Evolutionary conservation across 805 yeast genomes (phyloP).

Genomic region (Millerago galiae): DNA sequence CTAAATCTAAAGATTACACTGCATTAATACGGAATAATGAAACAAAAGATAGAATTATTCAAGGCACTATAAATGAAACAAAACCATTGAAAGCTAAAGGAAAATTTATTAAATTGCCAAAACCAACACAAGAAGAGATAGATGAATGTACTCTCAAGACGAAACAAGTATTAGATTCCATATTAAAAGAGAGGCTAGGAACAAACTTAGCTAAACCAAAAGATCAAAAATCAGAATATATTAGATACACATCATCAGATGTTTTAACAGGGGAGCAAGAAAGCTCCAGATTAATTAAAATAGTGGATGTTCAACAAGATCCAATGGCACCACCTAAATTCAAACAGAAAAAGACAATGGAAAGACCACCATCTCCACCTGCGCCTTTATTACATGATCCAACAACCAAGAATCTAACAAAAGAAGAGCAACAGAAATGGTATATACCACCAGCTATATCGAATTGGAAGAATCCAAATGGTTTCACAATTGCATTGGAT

Average conservation of each 20-base stretch:
- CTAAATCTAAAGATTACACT: slow-evolving; percentile 14
- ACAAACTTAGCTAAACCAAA: slow-evolving; percentile 10
- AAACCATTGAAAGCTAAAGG: slow-evolving; percentile 51
- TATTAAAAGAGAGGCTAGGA: slow-evolving; percentile 34
- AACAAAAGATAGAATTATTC: slow-evolving; percentile 22
- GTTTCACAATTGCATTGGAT: slow-evolving; percentile 76
- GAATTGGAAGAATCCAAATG: slow-evolving; percentile 93
- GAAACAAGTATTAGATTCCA: slow-evolving; percentile 42
- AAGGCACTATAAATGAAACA: slow-evolving; percentile 47
- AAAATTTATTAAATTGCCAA: slow-evolving; percentile 33
- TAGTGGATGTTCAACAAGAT: slow-evolving; percentile 64
- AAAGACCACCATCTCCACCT: slow-evolving; percentile 67
- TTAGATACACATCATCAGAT: slow-evolving; percentile 38
- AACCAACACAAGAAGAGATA: slow-evolving; percentile 42
- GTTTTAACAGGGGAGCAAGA: slow-evolving; percentile 25
- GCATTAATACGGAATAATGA: slow-evolving; percentile 16
- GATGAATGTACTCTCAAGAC: slow-evolving; percentile 49
- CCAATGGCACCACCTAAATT: slow-evolving; percentile 83
- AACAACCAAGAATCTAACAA: slow-evolving; percentile 37
- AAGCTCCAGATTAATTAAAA: slow-evolving; percentile 46
- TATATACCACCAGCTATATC: slow-evolving; percentile 86
- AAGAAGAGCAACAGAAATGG: slow-evolving; percentile 77
- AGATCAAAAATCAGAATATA: slow-evolving; percentile 33
- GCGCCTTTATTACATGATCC: slow-evolving; percentile 60
- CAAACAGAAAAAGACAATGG: slow-evolving; percentile 60